Evolutionary conservation across 371 early-diverging fungal genomes (phyloP), one percentile per base, ranked within the genome.

Genomic region (Syncephalastrum racemosum): DNA sequence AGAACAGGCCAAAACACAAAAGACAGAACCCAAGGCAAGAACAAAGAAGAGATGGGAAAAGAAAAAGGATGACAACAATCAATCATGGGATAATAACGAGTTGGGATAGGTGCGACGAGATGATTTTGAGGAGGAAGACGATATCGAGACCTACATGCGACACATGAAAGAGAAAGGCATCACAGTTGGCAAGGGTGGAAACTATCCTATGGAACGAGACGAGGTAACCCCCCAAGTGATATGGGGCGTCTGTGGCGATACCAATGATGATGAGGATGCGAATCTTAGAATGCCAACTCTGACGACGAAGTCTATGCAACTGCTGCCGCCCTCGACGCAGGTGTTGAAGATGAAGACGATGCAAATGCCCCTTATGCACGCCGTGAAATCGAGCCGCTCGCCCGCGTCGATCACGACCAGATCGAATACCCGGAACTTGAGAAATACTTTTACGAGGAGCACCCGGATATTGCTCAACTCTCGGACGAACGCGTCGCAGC

Each of bases 241-340:
- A 31, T 31, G 36, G 36, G 36, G 36, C 2, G 36, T 31, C 36
- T n/a, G 46, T 43, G 45, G 20, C 54, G 13, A 39, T 46, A 3
- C 23, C 36, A 46, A 46, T 53, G 53, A 53, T 39, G 50, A 53
- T 23, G 22, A 42, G 23, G 36, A 31, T 31, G 36, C 25, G 16
- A 27, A 19, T 45, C 4, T 14, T 73, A 84, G 77, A 86, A 88
- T 58, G 83, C 68, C 19, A 86, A 91, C 63, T 90, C 92, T 53
- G 93, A 92, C 56, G 93, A 93, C 50, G 92, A 92, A 67, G 92
- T 94, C 4, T 92, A 93, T 68, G 87, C 88, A 7, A 82, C 92
- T 4, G 93, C 93, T 7, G 74, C 83, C n/a, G 89, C 88, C 13
- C 65, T 91, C 13, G 92, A 91, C 58, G 79, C 81, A 15, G 72